Evolutionary conservation across 2,329 filamentous ascomycete genomes (phyloP).

Genomic region (Fragosphaeria purpurea): DNA sequence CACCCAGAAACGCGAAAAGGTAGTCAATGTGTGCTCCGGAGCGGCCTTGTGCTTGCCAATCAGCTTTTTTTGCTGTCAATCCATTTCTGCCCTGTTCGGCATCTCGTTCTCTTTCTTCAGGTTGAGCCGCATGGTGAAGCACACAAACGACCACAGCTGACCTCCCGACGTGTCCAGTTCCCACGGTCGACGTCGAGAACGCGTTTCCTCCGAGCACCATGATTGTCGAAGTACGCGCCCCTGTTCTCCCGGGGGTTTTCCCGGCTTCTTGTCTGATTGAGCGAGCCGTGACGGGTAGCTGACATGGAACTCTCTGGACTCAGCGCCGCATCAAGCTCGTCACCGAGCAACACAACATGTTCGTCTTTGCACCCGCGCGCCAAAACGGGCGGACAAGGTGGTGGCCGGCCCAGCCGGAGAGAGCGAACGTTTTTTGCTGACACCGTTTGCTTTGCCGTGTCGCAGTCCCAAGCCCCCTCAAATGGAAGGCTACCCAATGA

Average conservation of each 20-base stretch:
- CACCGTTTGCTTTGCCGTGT: not conserved
- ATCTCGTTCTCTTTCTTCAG: too few species aligned
- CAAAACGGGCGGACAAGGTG: too few species aligned
- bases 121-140: too few species aligned
- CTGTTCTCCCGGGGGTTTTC: not conserved
- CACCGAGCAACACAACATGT: conserved; percentile 85
- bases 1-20: too few species aligned
- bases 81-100: too few species aligned
- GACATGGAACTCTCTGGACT: conserved; percentile 22
- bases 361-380: conserved; percentile 17
- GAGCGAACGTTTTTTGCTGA: not conserved
- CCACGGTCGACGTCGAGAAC: not conserved
- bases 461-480: conserved; percentile 68
- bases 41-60: too few species aligned
- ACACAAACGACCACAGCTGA: not conserved
- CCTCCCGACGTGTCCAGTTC: not conserved
- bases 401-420: not conserved
- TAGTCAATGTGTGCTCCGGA: too few species aligned
- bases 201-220: conserved; percentile 16
- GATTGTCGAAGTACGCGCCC: conserved; percentile 26
- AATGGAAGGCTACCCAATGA: conserved; percentile 82
- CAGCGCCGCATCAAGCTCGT: conserved; percentile 88
- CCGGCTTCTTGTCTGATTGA: too few species aligned
- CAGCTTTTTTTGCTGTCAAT: too few species aligned
- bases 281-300: not conserved